Percentiles rank a stretch among this genome's conserved stretches.
phyloP scores from a whole-genome alignment of 108 stramenopile species.

The Skeletonema grethae region DNA sequence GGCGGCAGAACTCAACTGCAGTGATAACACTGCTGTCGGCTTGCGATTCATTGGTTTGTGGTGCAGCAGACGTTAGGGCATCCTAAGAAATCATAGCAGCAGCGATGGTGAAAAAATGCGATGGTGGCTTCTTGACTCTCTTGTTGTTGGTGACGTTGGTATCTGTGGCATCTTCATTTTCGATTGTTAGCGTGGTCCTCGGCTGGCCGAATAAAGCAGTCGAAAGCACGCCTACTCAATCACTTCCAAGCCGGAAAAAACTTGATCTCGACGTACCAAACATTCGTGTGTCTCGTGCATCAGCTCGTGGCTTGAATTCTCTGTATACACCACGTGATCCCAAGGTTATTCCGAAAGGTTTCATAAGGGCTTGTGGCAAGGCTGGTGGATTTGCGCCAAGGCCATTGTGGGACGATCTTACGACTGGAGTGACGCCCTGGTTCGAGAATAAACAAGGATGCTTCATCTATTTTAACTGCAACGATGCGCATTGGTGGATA shows the following conservation, averaged over 20 bases:
- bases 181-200: background rate
- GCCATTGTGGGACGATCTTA: slow-evolving; percentile 31
- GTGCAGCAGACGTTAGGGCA: background rate
- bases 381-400: slow-evolving; percentile 42
- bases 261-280: slow-evolving; percentile 10
- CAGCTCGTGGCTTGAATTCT: slow-evolving; percentile 20
- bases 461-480: slow-evolving; percentile 34
- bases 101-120: background rate
- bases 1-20: too few species aligned
- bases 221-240: background rate
- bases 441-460: slow-evolving; percentile 31
- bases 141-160: background rate
- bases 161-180: background rate
- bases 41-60: background rate
- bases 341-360: slow-evolving; percentile 28
- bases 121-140: background rate
- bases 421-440: slow-evolving; percentile 42
- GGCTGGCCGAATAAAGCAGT: background rate
- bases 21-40: background rate
- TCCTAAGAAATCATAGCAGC: background rate
- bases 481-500: slow-evolving; percentile 39
- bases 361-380: slow-evolving; percentile 29
- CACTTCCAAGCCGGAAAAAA: background rate
- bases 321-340: slow-evolving; percentile 32
- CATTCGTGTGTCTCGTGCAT: slow-evolving; percentile 14